Conservation (phyloP, 345 rosid species). For the Gynandropsis gynandra region DNA sequence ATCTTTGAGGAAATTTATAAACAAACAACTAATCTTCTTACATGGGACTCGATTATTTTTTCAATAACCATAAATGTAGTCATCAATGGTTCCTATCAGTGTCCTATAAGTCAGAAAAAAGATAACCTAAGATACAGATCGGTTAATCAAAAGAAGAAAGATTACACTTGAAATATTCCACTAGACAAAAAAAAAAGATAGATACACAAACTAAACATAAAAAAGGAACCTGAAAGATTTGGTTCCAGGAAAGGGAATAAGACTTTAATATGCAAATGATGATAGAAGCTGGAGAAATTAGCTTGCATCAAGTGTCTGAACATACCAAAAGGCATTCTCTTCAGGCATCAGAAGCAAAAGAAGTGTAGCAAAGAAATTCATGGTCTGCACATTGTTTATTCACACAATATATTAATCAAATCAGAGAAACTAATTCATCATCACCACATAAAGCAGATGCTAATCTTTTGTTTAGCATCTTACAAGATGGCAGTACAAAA, state of each 20-base stretch:
- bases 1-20: slow-evolving; percentile 2
- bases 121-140: slow-evolving; percentile 13
- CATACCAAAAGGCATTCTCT: too few species aligned
- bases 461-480: too few species aligned
- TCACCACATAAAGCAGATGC: too few species aligned
- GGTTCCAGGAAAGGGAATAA: slow-evolving; percentile 8
- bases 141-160: neutral
- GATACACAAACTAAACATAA: too few species aligned
- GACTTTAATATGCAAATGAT: neutral
- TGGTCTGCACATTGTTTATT: slow-evolving; percentile 60
- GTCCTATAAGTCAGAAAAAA: slow-evolving; percentile 44
- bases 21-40: too few species aligned
- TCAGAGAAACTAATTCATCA: too few species aligned
- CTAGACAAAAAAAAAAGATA: slow-evolving; percentile 15
- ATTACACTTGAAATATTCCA: neutral
- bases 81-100: slow-evolving; percentile 81
- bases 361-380: slow-evolving; percentile 98
- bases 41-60: slow-evolving; percentile 97
- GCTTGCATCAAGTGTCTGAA: too few species aligned
- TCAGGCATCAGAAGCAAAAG: slow-evolving; percentile 98
- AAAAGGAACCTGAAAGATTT: too few species aligned
- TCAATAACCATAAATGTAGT: slow-evolving; percentile 96
- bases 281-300: slow-evolving; percentile 6
- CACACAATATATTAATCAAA: slow-evolving; percentile 10
- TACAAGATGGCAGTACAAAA: too few species aligned